Conservation (phyloP, 768 basidiomycete species). For the Infundibulicybe gibba region DNA sequence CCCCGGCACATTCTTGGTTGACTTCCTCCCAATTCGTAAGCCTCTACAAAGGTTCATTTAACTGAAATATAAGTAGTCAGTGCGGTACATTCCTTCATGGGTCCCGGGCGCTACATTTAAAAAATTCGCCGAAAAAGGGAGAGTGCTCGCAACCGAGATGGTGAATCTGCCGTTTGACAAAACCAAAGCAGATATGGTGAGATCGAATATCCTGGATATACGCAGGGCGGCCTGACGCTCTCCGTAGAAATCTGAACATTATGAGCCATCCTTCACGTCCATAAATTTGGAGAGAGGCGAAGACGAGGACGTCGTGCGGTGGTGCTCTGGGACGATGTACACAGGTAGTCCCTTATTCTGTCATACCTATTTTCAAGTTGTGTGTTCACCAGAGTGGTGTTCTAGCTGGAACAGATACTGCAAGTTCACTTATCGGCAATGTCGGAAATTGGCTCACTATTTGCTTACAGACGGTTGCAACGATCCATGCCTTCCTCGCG, state of each 20-base stretch:
- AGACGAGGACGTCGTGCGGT: too few relatives aligned
- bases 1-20: slow-evolving; percentile 25
- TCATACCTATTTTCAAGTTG: too few relatives aligned
- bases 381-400: too few relatives aligned
- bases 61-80: neutral
- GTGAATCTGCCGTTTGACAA: slow-evolving; percentile 32
- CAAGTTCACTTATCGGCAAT: neutral
- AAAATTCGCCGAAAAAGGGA: slow-evolving; percentile 28
- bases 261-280: too few relatives aligned
- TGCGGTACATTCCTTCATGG: slow-evolving; percentile 28
- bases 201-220: neutral
- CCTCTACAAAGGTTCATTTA: neutral
- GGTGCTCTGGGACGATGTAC: too few relatives aligned
- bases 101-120: slow-evolving; percentile 44
- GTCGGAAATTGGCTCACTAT: neutral
- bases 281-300: too few relatives aligned
- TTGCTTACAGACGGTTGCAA: neutral
- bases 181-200: slow-evolving; percentile 29
- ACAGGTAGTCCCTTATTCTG: too few relatives aligned
- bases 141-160: slow-evolving; percentile 25
- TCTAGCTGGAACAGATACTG: neutral
- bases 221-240: too few relatives aligned
- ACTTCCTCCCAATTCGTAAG: slow-evolving; percentile 18
- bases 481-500: slow-evolving; percentile 4
- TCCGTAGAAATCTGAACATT: too few relatives aligned